Percentiles rank a stretch among this genome's conserved stretches.
These are phyloP conservation scores for Podila horticola DNA, from an alignment of 192 early-diverging fungal genomes.

Conservation along the genomic window DNA sequence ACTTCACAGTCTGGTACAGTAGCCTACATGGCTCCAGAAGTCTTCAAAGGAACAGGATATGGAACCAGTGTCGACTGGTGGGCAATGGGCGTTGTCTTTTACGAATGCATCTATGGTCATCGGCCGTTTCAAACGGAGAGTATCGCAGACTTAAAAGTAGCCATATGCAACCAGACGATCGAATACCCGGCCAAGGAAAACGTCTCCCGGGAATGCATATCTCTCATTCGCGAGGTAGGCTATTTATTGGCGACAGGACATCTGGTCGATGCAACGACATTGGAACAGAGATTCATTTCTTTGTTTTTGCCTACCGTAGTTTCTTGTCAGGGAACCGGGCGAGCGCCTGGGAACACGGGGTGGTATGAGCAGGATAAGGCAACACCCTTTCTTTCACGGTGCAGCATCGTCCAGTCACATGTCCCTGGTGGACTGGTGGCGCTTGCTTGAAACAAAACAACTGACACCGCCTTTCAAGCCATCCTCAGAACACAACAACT, in stretches of 20 bases:
- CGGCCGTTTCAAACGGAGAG: constrained; percentile 39
- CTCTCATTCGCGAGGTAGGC: constrained; percentile 24
- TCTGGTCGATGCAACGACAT: neutral
- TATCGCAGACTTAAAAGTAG: constrained; percentile 28
- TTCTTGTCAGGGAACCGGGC: constrained; percentile 29
- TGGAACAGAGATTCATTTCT: neutral
- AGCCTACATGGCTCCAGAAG: constrained; percentile 92
- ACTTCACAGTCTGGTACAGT: constrained; percentile 91
- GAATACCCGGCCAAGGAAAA: constrained; percentile 28
- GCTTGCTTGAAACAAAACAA: constrained; percentile 55
- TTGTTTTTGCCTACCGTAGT: neutral
- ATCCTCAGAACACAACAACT: constrained; percentile 69
- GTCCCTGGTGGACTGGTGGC: constrained; percentile 46
- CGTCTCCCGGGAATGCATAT: constrained; percentile 34
- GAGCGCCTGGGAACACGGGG: constrained; percentile 27
- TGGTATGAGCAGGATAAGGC: constrained; percentile 39
- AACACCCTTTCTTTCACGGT: constrained; percentile 57
- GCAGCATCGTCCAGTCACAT: constrained; percentile 27
- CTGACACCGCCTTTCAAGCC: constrained; percentile 56
- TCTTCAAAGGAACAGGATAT: constrained; percentile 79
- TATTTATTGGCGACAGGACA: neutral
- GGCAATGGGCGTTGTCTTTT: constrained; percentile 91
- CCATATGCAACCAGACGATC: constrained; percentile 27
- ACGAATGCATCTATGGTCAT: constrained; percentile 82
- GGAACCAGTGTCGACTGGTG: constrained; percentile 96